A percentile compares a stretch with the other conserved stretches of the same genome.
Evolutionary conservation across 768 basidiomycete species (phyloP).

Genomic region (Chlorophyllum brunneum): DNA sequence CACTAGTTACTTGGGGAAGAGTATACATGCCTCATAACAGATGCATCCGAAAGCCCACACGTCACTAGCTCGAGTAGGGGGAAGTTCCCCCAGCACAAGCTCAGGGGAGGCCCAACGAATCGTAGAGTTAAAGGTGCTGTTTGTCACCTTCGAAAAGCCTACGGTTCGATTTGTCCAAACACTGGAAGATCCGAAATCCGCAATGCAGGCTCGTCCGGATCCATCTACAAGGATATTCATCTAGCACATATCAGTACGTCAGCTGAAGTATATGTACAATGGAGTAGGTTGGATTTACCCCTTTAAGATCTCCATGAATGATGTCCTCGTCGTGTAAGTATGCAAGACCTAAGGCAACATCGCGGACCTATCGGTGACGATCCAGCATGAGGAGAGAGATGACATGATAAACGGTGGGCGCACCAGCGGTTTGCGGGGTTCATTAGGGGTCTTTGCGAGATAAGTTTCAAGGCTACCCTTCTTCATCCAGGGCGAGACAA

Average conservation of each 20-base stretch:
- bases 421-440: too few species aligned
- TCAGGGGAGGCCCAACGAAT: slow-evolving; percentile 19
- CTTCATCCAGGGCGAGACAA: too few species aligned
- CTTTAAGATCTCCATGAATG: slow-evolving; percentile 17
- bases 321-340: slow-evolving; percentile 14
- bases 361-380: slow-evolving; percentile 1
- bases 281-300: slow-evolving; percentile 5
- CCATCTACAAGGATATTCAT: slow-evolving; percentile 14
- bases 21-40: slow-evolving; percentile 13
- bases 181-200: slow-evolving; percentile 8
- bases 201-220: slow-evolving; percentile 7
- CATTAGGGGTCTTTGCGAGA: too few species aligned
- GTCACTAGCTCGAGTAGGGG: slow-evolving; percentile 13
- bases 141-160: not conserved
- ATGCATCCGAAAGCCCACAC: slow-evolving; percentile 18
- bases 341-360: slow-evolving; percentile 12
- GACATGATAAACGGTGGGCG: not conserved
- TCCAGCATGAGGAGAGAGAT: not conserved
- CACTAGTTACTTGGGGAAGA: slow-evolving; percentile 11
- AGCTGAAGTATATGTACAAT: not conserved
- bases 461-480: too few species aligned
- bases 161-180: slow-evolving; percentile 5
- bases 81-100: not conserved
- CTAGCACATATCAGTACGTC: too few species aligned
- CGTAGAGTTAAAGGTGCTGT: not conserved